Evolutionary conservation across 2,329 filamentous ascomycete genomes (phyloP), one percentile per base, ranked within the genome.

Genomic region (Neopestalotiopsis sp.): DNA sequence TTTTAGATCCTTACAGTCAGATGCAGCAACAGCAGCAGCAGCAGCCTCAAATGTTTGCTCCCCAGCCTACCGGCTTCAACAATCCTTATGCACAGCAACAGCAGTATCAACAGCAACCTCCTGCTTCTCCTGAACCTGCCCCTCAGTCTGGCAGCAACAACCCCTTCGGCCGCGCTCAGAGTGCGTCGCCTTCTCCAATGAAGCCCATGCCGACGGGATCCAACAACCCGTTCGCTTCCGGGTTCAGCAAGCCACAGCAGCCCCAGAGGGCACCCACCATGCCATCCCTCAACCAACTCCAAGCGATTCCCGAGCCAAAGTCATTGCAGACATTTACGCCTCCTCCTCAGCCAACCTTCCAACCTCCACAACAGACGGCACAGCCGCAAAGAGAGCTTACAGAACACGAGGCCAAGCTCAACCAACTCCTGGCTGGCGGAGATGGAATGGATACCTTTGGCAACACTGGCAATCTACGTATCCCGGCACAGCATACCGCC

Each of bases 361-460:
- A 75, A 82, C 84, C 80, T 78, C 79, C 79, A 81, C 83, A 83
- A 70, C 83, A 81, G 63, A 82, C 82, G 67, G 79, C 78, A 63
- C 84, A 84, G 71, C 85, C 86, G 1, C 87, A 87, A 75, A 89
- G 84, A 75, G 85, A 88, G 71, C 76, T 90, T 73, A 89, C 81
- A 74, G 88, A 89, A 77, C 90, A 91, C 79, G 88, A 91, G 77
- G 90, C 92, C 28, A 92, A 89, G 76, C 91, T 99, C 73, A 98
- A 98, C 78, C 89, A 92, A 1, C 89, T 99, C 42, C 89, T 99
- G 59, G 89, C 94, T 3, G 90, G 88, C 30, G 95, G 96, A 72
- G 96, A 99, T 68, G 96, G 96, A 30, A 93, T 97, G 85, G 96
- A 99, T 78, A 99, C 96, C 0, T 99, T 97, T 79, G 96, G 96